Percentiles rank a stretch among this genome's conserved stretches.
phyloP scores from a whole-genome alignment of 2,329 filamentous ascomycete species.

The Phialophora chinensis region DNA sequence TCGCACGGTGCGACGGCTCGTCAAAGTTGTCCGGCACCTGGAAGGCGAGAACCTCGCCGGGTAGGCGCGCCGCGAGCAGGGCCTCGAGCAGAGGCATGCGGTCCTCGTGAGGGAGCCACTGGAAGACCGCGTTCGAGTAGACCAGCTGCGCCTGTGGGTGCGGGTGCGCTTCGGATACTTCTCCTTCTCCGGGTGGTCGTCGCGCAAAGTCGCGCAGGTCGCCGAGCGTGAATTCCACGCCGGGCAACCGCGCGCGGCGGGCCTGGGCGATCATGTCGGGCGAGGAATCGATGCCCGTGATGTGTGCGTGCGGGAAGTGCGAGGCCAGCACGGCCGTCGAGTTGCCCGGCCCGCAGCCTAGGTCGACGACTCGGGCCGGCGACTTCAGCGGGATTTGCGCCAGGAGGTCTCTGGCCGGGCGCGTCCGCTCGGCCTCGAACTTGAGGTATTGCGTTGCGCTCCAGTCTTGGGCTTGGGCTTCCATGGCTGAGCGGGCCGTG shows the following conservation, averaged over 20 bases:
- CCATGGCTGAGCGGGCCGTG: conserved; percentile 12
- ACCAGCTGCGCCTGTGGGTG: conserved; percentile 50
- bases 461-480: conserved; percentile 53
- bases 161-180: not conserved
- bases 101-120: conserved; percentile 57
- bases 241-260: conserved; percentile 47
- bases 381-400: conserved; percentile 51
- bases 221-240: conserved; percentile 53
- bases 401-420: conserved; percentile 61
- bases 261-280: conserved; percentile 63
- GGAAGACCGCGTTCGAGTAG: conserved; percentile 65
- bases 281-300: conserved; percentile 62
- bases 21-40: conserved; percentile 61
- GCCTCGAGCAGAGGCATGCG: conserved; percentile 55
- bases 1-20: conserved; percentile 57
- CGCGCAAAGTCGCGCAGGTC: conserved; percentile 54
- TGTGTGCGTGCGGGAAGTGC: conserved; percentile 55
- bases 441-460: conserved; percentile 64
- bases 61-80: conserved; percentile 49
- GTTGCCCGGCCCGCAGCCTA: conserved; percentile 67
- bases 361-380: conserved; percentile 58
- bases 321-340: conserved; percentile 58
- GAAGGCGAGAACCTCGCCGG: conserved; percentile 60
- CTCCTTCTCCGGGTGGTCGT: conserved; percentile 41
- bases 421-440: conserved; percentile 60